A percentile compares a stretch with the other conserved stretches of the same genome.
These are phyloP conservation scores for Suillus variegatus DNA, from an alignment of 768 basidiomycete genomes.

Conservation along the genomic window DNA sequence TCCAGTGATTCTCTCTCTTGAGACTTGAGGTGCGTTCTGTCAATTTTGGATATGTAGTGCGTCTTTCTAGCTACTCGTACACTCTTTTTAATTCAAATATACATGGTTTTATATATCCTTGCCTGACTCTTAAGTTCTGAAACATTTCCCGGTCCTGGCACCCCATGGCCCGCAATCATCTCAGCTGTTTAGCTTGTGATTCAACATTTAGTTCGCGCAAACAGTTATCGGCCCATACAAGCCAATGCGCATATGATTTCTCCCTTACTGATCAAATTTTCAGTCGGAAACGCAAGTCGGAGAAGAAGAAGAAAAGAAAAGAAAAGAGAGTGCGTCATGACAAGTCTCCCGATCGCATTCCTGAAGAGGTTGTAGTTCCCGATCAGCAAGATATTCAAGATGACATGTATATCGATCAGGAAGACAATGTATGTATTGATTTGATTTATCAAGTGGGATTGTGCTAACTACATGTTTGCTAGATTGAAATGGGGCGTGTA, in stretches of 20 bases:
- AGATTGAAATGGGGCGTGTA: background rate
- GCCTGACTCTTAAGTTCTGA: too few relatives aligned
- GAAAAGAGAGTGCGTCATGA: background rate
- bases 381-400: background rate
- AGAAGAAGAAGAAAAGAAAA: background rate
- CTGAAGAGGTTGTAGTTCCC: background rate
- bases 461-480: background rate
- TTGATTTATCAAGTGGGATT: background rate
- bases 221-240: background rate
- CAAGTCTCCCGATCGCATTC: background rate
- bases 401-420: background rate
- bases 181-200: too few relatives aligned
- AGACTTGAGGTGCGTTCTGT: too few relatives aligned
- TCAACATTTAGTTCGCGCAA: background rate
- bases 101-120: too few relatives aligned
- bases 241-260: background rate
- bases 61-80: too few relatives aligned
- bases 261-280: background rate
- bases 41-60: too few relatives aligned
- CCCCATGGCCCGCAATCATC: too few relatives aligned
- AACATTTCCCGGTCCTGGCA: too few relatives aligned
- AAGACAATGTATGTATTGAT: background rate
- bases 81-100: too few relatives aligned
- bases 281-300: background rate
- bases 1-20: too few relatives aligned